Evolutionary conservation across 768 basidiomycete species (phyloP).

Genomic region (Kockovaella imperatae): DNA sequence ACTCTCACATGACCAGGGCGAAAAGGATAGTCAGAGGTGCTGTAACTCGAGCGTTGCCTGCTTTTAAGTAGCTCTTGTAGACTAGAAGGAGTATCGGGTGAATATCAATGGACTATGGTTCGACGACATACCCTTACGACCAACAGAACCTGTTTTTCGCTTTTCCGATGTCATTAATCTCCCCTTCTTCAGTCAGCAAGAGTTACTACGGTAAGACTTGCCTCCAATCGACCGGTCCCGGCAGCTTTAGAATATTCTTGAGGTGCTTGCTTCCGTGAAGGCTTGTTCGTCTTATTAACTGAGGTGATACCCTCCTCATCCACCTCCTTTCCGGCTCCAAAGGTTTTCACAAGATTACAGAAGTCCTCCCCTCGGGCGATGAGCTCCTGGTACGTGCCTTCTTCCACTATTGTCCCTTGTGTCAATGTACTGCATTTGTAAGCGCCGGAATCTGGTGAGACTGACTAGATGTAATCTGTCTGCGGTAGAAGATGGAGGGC

Average conservation of each 20-base stretch:
- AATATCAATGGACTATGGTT: too few species aligned
- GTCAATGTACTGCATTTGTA: slow-evolving; percentile 44
- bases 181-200: slow-evolving; percentile 44
- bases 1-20: slow-evolving; percentile 55
- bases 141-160: slow-evolving; percentile 57
- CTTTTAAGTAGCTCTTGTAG: slow-evolving; percentile 55
- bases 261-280: slow-evolving; percentile 40
- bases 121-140: slow-evolving; percentile 18
- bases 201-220: slow-evolving; percentile 1
- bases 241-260: slow-evolving; percentile 44
- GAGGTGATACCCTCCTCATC: slow-evolving; percentile 34
- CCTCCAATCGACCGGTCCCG: slow-evolving; percentile 58
- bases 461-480: slow-evolving; percentile 52
- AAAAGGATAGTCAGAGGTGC: slow-evolving; percentile 52
- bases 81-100: slow-evolving; percentile 46
- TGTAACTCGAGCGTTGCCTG: slow-evolving; percentile 53
- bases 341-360: slow-evolving; percentile 55
- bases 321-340: slow-evolving; percentile 47
- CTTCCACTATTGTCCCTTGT: slow-evolving; percentile 50
- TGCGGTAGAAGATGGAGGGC: slow-evolving; percentile 54
- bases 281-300: slow-evolving; percentile 8
- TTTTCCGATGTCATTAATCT: slow-evolving; percentile 59
- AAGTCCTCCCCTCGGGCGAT: slow-evolving; percentile 58
- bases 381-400: slow-evolving; percentile 54
- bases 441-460: neutral